Percentiles rank a stretch among this genome's conserved stretches.
Evolutionary conservation across 345 rosid genomes (phyloP).

Genomic region (Eucalyptus leucophloia): DNA sequence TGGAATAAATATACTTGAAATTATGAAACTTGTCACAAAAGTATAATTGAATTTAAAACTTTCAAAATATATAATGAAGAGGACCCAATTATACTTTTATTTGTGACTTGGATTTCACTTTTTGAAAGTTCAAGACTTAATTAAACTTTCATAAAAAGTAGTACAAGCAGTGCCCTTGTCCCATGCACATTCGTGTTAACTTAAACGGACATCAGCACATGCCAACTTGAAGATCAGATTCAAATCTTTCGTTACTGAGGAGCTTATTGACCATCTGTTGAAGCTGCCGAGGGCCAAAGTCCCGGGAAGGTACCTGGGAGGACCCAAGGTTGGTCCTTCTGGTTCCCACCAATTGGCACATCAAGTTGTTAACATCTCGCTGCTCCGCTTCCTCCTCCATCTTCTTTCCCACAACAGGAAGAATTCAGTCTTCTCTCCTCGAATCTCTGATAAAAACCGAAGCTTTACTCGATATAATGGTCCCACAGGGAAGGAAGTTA

Average conservation of each 20-base stretch:
- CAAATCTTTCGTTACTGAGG: constrained; percentile 38
- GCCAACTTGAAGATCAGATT: neutral
- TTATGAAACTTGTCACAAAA: too few relatives aligned
- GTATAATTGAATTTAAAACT: too few relatives aligned
- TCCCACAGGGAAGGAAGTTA: neutral
- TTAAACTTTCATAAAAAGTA: too few relatives aligned
- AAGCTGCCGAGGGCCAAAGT: constrained; percentile 69
- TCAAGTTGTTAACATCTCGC: constrained; percentile 36
- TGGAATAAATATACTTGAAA: too few relatives aligned
- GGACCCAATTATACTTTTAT: too few relatives aligned
- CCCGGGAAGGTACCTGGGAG: constrained; percentile 77
- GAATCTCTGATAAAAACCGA: neutral
- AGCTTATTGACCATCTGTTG: constrained; percentile 75
- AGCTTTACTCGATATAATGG: neutral
- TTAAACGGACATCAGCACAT: neutral
- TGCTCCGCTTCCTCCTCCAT: constrained; percentile 24
- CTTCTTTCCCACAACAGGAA: neutral
- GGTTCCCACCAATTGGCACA: constrained; percentile 72
- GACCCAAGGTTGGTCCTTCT: constrained; percentile 57
- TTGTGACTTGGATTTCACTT: too few relatives aligned
- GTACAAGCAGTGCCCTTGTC: too few relatives aligned
- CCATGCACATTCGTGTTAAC: too few relatives aligned
- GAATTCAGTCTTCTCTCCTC: neutral
- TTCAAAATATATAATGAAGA: too few relatives aligned
- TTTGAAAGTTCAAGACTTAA: too few relatives aligned